Evolutionary conservation across 306 rosid species (phyloP).

Genomic region (Benincasa hispida): DNA sequence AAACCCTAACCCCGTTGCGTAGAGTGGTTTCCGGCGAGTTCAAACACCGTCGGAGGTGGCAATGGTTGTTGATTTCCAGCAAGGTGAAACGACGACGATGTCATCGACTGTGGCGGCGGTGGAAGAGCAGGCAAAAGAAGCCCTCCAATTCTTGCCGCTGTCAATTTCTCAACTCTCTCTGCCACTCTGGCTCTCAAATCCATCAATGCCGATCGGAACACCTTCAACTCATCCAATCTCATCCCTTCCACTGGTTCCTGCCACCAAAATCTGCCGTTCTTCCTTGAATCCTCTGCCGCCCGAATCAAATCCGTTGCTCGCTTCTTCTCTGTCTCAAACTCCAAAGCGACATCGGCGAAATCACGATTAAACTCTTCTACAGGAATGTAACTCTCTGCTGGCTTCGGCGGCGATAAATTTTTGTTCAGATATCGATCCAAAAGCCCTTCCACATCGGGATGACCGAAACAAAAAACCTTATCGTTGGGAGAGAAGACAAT

Average conservation of each 20-base stretch:
- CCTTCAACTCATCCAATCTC: neutral
- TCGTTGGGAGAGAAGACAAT: no score
- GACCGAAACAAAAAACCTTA: conserved; percentile 22
- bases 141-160: neutral
- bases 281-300: neutral
- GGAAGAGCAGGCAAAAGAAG: neutral
- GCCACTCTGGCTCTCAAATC: neutral
- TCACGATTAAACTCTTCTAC: neutral
- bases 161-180: neutral
- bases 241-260: neutral
- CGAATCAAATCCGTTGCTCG: neutral
- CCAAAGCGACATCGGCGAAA: neutral
- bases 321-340: neutral
- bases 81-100: neutral
- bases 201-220: neutral
- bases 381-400: neutral
- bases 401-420: neutral
- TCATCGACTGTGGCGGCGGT: neutral
- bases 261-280: neutral
- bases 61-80: neutral
- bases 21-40: neutral
- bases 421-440: neutral
- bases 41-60: neutral
- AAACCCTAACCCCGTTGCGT: neutral
- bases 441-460: neutral